These are phyloP conservation scores for Ophiostoma himal-ulmi DNA, from an alignment of 2,329 filamentous ascomycete genomes.

Conservation along the genomic window DNA sequence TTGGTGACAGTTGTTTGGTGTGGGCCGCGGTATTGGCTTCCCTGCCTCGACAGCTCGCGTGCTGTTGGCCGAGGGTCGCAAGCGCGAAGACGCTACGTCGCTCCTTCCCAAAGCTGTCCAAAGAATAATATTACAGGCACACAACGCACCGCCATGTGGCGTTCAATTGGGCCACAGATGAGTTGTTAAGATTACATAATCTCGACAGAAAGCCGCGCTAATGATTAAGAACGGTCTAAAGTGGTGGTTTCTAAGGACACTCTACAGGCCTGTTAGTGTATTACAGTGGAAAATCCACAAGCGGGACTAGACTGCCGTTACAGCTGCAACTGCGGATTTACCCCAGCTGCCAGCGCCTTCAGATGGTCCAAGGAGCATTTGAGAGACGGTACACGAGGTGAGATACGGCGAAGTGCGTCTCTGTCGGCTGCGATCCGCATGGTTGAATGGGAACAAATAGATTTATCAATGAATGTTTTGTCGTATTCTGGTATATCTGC, in stretches of 20 bases:
- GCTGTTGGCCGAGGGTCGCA: neutral
- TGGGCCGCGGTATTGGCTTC: neutral
- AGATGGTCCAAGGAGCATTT: neutral
- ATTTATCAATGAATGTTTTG: neutral
- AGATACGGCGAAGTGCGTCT: neutral
- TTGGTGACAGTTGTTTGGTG: neutral
- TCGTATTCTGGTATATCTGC: neutral
- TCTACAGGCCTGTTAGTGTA: neutral
- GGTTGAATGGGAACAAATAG: neutral
- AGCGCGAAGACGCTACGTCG: neutral
- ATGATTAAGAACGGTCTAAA: neutral
- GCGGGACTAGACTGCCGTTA: conserved; percentile 3
- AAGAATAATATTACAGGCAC: neutral
- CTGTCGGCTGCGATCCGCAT: neutral
- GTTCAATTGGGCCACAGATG: neutral
- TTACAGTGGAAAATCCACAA: conserved; percentile 6
- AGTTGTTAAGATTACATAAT: neutral
- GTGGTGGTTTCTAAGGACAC: neutral
- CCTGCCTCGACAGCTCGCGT: conserved; percentile 1
- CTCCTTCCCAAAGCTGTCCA: neutral
- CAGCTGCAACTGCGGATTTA: neutral
- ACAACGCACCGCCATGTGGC: conserved; percentile 14
- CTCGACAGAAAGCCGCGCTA: neutral
- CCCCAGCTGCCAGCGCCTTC: neutral
- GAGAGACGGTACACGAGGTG: neutral